These are phyloP conservation scores for Candida ortonii DNA, from an alignment of 805 yeast genomes.

Conservation along the genomic window DNA sequence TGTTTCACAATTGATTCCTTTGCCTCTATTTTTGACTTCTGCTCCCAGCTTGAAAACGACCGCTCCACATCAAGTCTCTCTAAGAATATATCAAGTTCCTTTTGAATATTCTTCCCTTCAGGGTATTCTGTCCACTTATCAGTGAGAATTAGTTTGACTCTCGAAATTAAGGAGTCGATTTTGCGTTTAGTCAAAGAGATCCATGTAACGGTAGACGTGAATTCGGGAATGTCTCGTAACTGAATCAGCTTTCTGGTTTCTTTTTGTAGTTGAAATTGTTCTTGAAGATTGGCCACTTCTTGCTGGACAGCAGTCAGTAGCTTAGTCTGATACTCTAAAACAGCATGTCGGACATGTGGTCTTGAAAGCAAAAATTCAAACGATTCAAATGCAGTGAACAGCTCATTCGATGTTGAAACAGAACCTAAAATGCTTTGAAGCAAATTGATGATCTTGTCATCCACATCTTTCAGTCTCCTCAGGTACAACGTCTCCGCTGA, in stretches of 20 bases:
- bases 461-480: slow-evolving; percentile 43
- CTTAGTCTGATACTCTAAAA: slow-evolving; percentile 56
- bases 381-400: slow-evolving; percentile 49
- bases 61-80: slow-evolving; percentile 43
- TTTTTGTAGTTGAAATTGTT: slow-evolving; percentile 31
- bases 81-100: slow-evolving; percentile 46
- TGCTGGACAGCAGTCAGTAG: slow-evolving; percentile 46
- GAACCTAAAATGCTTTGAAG: slow-evolving; percentile 38
- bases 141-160: slow-evolving; percentile 54
- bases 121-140: slow-evolving; percentile 58
- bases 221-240: slow-evolving; percentile 46
- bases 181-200: slow-evolving; percentile 48
- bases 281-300: slow-evolving; percentile 45
- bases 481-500: slow-evolving; percentile 41
- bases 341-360: slow-evolving; percentile 54
- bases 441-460: slow-evolving; percentile 40
- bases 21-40: slow-evolving; percentile 6
- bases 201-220: slow-evolving; percentile 49
- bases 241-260: slow-evolving; percentile 34
- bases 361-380: slow-evolving; percentile 49
- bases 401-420: slow-evolving; percentile 43
- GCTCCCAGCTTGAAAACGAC: slow-evolving; percentile 50
- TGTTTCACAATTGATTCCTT: slow-evolving; percentile 15
- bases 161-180: slow-evolving; percentile 38
- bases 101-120: slow-evolving; percentile 62